Evolutionary conservation across 2,329 filamentous ascomycete species (phyloP).

Genomic region (Pyricularia pennisetigena): DNA sequence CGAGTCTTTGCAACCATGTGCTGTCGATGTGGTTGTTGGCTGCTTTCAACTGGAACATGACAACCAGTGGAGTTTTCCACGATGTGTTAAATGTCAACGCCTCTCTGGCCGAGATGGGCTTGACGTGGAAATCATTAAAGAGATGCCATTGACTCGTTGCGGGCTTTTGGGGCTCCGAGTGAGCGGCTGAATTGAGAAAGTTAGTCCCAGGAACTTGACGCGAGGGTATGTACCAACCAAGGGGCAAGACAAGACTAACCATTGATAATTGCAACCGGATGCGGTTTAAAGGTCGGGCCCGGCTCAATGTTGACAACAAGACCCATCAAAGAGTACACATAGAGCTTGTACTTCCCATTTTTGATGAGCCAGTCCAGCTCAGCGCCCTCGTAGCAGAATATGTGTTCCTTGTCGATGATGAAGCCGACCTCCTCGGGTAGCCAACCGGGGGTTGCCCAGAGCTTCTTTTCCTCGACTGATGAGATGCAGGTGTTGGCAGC

Average conservation of each 20-base stretch:
- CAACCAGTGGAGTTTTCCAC: conserved; percentile 87
- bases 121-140: conserved; percentile 94
- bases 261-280: conserved; percentile 87
- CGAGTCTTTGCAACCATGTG: conserved; percentile 75
- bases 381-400: conserved; percentile 90
- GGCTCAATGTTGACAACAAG: conserved; percentile 85
- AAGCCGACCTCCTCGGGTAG: conserved; percentile 90
- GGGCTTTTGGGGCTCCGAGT: conserved; percentile 50
- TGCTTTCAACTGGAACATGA: conserved; percentile 76
- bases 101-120: conserved; percentile 68
- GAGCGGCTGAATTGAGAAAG: conserved; percentile 39
- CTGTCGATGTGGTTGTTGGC: conserved; percentile 76
- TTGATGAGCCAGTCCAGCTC: conserved; percentile 75
- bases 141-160: conserved; percentile 76
- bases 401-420: conserved; percentile 74
- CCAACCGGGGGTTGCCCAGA: conserved; percentile 88
- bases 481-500: conserved; percentile 71
- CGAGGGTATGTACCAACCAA: background rate
- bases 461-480: conserved; percentile 60
- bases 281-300: conserved; percentile 74
- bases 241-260: conserved; percentile 34
- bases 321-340: conserved; percentile 85
- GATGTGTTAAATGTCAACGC: conserved; percentile 80
- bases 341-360: conserved; percentile 68
- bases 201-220: background rate